Percentiles rank a stretch among this genome's conserved stretches.
These are phyloP conservation scores for Boechera divaricarpa DNA, from an alignment of 345 rosid genomes.

Conservation along the genomic window DNA sequence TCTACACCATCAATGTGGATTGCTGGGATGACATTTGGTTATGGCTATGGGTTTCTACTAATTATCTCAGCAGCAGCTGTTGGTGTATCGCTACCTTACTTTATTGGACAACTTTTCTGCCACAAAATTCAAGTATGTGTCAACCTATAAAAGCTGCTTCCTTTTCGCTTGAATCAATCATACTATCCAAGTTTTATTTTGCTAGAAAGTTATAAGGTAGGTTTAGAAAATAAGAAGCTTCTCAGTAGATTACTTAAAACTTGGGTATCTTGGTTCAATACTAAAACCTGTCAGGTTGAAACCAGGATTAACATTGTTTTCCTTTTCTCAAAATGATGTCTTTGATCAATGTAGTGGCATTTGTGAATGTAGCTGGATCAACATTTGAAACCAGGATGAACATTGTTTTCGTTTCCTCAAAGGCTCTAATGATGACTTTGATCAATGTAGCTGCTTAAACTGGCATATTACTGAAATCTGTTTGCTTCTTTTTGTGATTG, in stretches of 20 bases:
- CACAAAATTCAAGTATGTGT: slow-evolving; percentile 71
- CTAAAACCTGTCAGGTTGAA: not conserved
- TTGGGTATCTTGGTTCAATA: not conserved
- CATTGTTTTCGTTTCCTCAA: not conserved
- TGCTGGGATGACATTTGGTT: slow-evolving; percentile 96
- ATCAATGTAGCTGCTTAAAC: not conserved
- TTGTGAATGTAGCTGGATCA: slow-evolving; percentile 11
- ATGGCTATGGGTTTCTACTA: slow-evolving; percentile 89
- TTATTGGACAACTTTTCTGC: slow-evolving; percentile 79
- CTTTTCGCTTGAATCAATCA: slow-evolving; percentile 29
- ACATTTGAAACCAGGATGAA: not conserved
- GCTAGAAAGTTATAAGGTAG: not conserved
- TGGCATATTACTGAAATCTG: not conserved
- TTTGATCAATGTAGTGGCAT: slow-evolving; percentile 25
- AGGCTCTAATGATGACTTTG: not conserved
- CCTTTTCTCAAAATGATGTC: not conserved
- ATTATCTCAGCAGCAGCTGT: slow-evolving; percentile 65
- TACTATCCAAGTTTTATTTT: not conserved
- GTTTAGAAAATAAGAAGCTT: not conserved
- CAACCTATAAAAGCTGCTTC: not conserved
- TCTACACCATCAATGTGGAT: slow-evolving; percentile 98
- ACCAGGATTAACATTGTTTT: not conserved
- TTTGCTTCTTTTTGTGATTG: not conserved
- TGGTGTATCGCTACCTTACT: slow-evolving; percentile 91
- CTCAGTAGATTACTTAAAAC: not conserved